Percentiles rank a stretch among this genome's conserved stretches.
These are phyloP conservation scores for Dendrocalamus sinicus DNA, from an alignment of 176 grass and related monocot genomes.

Conservation along the genomic window DNA sequence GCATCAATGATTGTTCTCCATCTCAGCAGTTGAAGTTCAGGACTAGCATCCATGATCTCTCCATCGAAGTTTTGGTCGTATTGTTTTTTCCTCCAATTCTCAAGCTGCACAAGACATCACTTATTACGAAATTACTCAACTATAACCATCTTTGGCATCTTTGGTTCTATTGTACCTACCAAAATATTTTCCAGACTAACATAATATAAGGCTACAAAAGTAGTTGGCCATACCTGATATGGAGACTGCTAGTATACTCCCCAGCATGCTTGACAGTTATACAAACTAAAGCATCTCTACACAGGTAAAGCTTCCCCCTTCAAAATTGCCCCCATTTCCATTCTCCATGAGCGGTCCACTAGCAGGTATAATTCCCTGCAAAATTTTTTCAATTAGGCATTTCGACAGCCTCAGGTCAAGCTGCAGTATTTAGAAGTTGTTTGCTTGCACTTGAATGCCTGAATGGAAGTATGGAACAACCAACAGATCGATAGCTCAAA, in stretches of 20 bases:
- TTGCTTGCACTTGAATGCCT: constrained; percentile 3
- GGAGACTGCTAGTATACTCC: not conserved
- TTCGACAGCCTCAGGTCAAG: not conserved
- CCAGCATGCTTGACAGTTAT: not conserved
- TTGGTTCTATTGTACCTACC: not conserved
- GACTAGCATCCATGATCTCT: not conserved
- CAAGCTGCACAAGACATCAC: not conserved
- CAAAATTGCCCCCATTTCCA: constrained; percentile 77
- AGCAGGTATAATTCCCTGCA: constrained; percentile 78
- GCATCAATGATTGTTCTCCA: not conserved
- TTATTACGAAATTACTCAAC: not conserved
- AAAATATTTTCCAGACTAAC: not conserved
- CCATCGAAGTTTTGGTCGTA: not conserved
- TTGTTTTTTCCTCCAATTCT: not conserved
- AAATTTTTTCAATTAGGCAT: constrained; percentile 27
- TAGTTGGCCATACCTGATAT: not conserved
- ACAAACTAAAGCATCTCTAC: constrained; percentile 22
- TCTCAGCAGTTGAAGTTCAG: constrained; percentile 1
- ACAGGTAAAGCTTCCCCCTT: constrained; percentile 70
- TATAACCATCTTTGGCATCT: not conserved
- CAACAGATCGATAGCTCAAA: not conserved
- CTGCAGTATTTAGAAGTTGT: not conserved
- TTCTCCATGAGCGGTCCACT: constrained; percentile 82
- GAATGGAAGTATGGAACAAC: not conserved
- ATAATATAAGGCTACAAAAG: not conserved